Evolutionary conservation across 179 eudicot genomes (phyloP).

Genomic region (Actinidia arguta): DNA sequence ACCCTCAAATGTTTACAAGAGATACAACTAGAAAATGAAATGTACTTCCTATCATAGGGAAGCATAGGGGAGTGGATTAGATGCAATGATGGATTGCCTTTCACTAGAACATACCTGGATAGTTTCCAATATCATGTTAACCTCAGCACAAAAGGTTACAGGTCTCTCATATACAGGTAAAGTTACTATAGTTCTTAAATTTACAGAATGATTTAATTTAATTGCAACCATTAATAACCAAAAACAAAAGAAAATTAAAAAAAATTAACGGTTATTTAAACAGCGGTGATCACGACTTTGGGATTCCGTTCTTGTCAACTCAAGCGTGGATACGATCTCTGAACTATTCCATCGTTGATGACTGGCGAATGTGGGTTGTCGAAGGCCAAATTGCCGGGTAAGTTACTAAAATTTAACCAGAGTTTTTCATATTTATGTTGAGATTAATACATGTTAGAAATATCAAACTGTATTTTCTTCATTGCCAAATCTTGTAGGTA

Average conservation of each 20-base stretch:
- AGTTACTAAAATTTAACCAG: not conserved
- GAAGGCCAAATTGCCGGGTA: constrained; percentile 44
- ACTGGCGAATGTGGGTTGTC: constrained; percentile 42
- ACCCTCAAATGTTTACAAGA: not conserved
- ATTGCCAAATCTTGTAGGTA: constrained; percentile 18
- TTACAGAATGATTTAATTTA: not conserved
- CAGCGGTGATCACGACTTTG: constrained; percentile 40
- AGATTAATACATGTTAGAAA: not conserved
- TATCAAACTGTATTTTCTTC: not conserved
- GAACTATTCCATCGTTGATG: constrained; percentile 36
- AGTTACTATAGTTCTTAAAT: not conserved
- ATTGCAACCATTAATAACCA: too few relatives aligned
- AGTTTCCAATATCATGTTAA: constrained; percentile 20
- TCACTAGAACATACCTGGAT: not conserved
- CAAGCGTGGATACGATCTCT: constrained; percentile 45
- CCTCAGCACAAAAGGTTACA: constrained; percentile 28
- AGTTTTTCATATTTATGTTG: not conserved
- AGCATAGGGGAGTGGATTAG: constrained; percentile 13
- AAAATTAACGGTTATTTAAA: not conserved
- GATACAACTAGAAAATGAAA: not conserved
- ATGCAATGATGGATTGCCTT: constrained; percentile 2
- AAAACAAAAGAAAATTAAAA: not conserved
- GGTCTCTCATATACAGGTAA: constrained; percentile 30
- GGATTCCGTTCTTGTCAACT: constrained; percentile 32
- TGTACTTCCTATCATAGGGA: not conserved